Base-by-base conservation (phyloP, 768 basidiomycete genomes). In the Leccinum aurantiacum region DNA sequence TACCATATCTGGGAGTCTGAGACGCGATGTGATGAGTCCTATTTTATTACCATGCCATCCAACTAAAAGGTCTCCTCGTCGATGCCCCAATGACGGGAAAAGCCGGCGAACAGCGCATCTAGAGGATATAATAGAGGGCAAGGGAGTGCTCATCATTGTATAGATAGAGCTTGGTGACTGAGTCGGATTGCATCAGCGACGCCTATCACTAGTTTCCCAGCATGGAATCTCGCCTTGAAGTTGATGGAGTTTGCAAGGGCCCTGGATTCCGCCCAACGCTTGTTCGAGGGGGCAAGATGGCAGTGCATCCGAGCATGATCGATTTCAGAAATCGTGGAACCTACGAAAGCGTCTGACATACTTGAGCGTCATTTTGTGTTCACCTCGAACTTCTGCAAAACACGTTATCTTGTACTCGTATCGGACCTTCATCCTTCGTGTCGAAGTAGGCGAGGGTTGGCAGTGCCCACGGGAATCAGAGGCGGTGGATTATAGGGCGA, bases 321-420 rank as follows among this genome's bases (percentile, higher is more conserved):
- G 29, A 5, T n/a, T 68, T 59, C 54, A 66, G 59, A 60, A 51
- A 38, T 59, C 15, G 19, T 7, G 3, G 7, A 31, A 59, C 3
- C 24, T 2, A 60, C 58, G 51, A 53, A 49, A 63, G 35, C 6
- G 31, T 31, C 5, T 14, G 61, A 79, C 87, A 64, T 64, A 95
- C 94, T 94, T 95, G 60, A 96, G 78, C 1, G 95, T 93, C 8
- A 94, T 88, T 67, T 98, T 94, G 60, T 91, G 85, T 72, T 98
- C 96, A 14, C 91, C 87, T 60, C 95, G 78, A 69, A 98, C 93
- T 74, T 99, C 96, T 0, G 94, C 94, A 73, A 97, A 98, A 65
- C 90, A 89, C 0, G 90, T 96, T 83, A 95, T 91, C 76, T 98
- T 98, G 80, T 93, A 98, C 71, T 98, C 95, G 69, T 98, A 97